phyloP scores from a whole-genome alignment of 2,329 filamentous ascomycete species.

The Elsinoe batatas region DNA sequence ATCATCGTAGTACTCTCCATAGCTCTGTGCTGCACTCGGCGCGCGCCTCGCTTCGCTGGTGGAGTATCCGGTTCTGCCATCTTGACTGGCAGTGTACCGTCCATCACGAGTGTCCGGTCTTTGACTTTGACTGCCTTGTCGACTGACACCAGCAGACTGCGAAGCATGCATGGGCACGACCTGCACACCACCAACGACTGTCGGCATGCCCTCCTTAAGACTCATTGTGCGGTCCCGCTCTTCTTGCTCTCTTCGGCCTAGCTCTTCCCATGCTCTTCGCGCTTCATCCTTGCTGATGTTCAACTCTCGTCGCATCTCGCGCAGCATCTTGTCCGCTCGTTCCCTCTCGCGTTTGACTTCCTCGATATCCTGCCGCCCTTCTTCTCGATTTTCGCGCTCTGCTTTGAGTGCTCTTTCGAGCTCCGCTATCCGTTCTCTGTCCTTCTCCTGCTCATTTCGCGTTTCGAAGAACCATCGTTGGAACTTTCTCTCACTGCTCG shows the following conservation, averaged over 20 bases:
- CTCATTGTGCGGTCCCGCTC: conserved; percentile 78
- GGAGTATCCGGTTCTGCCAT: background rate
- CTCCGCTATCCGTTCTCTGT: conserved; percentile 71
- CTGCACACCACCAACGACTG: conserved; percentile 83
- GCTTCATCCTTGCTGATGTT: conserved; percentile 95
- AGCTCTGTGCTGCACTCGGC: conserved; percentile 3
- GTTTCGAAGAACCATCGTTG: conserved; percentile 99
- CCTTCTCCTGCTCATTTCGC: conserved; percentile 72
- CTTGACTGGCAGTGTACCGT: conserved; percentile 5
- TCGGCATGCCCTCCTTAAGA: conserved; percentile 79
- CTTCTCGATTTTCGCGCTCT: conserved; percentile 60
- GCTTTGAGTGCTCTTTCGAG: conserved; percentile 65
- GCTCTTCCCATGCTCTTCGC: conserved; percentile 90
- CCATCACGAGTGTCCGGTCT: conserved; percentile 24
- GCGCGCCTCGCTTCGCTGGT: conserved; percentile 4
- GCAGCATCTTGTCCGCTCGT: conserved; percentile 65
- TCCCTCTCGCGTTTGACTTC: conserved; percentile 58
- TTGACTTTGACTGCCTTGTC: conserved; percentile 39
- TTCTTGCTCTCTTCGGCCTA: conserved; percentile 85
- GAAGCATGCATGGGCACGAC: conserved; percentile 86
- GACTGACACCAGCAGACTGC: conserved; percentile 39
- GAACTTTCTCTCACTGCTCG: conserved; percentile 94
- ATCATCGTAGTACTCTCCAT: conserved; percentile 28
- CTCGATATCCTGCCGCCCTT: conserved; percentile 56
- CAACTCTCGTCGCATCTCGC: conserved; percentile 85